phyloP scores from a whole-genome alignment of 2,329 filamentous ascomycete species.

The Verticillium tricorpus region DNA sequence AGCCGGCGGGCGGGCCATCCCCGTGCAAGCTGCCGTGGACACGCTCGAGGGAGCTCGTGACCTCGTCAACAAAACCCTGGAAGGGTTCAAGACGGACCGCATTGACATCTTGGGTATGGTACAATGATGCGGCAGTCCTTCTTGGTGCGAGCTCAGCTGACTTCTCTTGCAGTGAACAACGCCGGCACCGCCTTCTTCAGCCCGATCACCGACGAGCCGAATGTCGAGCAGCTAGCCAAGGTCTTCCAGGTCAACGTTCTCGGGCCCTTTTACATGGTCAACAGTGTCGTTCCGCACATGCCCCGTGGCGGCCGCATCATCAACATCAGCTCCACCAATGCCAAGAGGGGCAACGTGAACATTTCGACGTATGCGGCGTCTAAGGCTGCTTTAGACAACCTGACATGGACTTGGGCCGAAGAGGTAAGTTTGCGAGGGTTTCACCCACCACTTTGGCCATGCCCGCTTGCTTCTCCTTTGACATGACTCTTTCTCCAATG shows the following conservation, averaged over 20 bases:
- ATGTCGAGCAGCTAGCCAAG: constrained; percentile 19
- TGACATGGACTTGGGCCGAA: constrained; percentile 26
- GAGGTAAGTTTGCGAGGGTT: constrained; percentile 19
- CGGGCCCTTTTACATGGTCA: constrained; percentile 27
- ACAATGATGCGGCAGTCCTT: too few relatives aligned
- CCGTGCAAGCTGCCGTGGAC: constrained; percentile 27
- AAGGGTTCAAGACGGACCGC: constrained; percentile 25
- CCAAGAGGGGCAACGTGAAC: constrained; percentile 22
- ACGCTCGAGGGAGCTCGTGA: constrained; percentile 23
- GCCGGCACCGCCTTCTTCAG: constrained; percentile 20
- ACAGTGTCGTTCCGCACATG: constrained; percentile 30
- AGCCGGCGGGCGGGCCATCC: constrained; percentile 21
- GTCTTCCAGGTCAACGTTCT: constrained; percentile 28
- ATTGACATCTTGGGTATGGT: constrained; percentile 31
- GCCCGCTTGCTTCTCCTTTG: too few relatives aligned
- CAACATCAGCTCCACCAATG: constrained; percentile 25
- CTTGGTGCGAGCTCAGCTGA: not conserved
- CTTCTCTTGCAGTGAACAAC: constrained; percentile 27
- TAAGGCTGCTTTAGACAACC: constrained; percentile 29
- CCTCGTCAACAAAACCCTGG: constrained; percentile 29
- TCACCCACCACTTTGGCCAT: too few relatives aligned
- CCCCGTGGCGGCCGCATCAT: constrained; percentile 28
- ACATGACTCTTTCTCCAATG: too few relatives aligned
- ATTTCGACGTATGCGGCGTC: constrained; percentile 20
- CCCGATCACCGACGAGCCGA: constrained; percentile 16